phyloP scores from a whole-genome alignment of 345 rosid species.

The Toxicodendron radicans region DNA sequence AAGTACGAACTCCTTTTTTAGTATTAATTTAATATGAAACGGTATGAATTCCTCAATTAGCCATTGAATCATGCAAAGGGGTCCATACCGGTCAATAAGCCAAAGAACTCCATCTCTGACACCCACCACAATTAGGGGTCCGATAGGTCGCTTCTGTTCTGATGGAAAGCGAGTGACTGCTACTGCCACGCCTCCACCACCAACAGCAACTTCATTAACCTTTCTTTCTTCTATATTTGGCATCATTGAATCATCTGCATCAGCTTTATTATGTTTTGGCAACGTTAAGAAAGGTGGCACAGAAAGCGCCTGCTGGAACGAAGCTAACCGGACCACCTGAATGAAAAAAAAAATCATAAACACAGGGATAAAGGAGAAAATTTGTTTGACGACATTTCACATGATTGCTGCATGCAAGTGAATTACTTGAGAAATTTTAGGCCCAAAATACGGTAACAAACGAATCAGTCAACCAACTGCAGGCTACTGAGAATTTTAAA shows the following conservation, averaged over 20 bases:
- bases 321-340: slow-evolving; percentile 96
- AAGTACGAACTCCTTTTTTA: background rate
- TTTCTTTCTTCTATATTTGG: slow-evolving; percentile 71
- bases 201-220: slow-evolving; percentile 90
- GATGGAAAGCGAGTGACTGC: slow-evolving; percentile 96
- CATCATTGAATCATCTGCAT: slow-evolving; percentile 61
- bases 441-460: background rate
- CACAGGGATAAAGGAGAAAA: background rate
- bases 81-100: slow-evolving; percentile 88
- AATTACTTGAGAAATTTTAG: background rate
- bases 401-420: background rate
- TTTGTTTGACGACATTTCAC: background rate
- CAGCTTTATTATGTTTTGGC: slow-evolving; percentile 80
- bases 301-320: slow-evolving; percentile 94
- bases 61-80: background rate
- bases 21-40: background rate
- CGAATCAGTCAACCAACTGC: slow-evolving; percentile 4
- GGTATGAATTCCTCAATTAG: background rate
- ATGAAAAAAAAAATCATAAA: slow-evolving; percentile 21
- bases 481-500: background rate
- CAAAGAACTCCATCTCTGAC: slow-evolving; percentile 99
- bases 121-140: slow-evolving; percentile 92
- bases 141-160: slow-evolving; percentile 95
- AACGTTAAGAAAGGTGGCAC: slow-evolving; percentile 87
- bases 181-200: slow-evolving; percentile 98